Base-by-base conservation (phyloP, 208 protist genomes). In the Wallacemonas rigidus region DNA sequence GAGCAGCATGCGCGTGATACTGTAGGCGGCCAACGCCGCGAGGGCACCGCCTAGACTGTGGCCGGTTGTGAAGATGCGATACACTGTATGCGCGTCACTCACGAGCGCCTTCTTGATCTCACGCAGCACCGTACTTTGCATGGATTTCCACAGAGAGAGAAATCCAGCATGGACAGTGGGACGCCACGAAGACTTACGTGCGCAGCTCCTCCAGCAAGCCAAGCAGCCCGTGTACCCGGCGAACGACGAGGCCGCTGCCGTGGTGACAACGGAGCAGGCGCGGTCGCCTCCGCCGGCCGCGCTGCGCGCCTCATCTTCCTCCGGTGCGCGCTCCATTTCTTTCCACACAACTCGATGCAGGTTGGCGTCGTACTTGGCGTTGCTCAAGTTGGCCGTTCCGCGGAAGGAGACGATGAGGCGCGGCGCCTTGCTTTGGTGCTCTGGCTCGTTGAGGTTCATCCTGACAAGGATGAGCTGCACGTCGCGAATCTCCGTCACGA, bases 1-100 rank as follows among this genome's bases (percentile, higher is more conserved):
- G 3, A 53, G 39, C 43, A 97, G 80, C 70, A 84, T 68, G 64
- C 69, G 51, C 7, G 79, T 79, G 54, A 93, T 72, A 77, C 83
- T 91, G 75, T 95, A 97, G 40, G 94, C 90, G 69, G 88, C 90
- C n/a, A 98, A 83, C 4, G 81, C 84, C 2, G 94, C 94, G n/a
- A 98, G 74, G 1, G 92, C 94, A 1, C 92, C 94, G 51, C 94
- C 94, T 11, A 98, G 68, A 67, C 89, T 95, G 78, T 98, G 94
- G 1, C 94, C 94, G 0, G 92, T 97, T 5, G 81, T 83, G 70
- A 95, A 92, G 57, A 98, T 56, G 45, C 88, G 88, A 55, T 93
- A 93, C 6, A 92, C 88, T 36, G 69, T 86, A 44, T 50, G 64
- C 54, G 69, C 74, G 45, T 91, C 71, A 9, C 67, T 67, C 1